These are phyloP conservation scores for Paramecium sexaurelia DNA, from an alignment of 73 alveolate species.

Conservation along the genomic window DNA sequence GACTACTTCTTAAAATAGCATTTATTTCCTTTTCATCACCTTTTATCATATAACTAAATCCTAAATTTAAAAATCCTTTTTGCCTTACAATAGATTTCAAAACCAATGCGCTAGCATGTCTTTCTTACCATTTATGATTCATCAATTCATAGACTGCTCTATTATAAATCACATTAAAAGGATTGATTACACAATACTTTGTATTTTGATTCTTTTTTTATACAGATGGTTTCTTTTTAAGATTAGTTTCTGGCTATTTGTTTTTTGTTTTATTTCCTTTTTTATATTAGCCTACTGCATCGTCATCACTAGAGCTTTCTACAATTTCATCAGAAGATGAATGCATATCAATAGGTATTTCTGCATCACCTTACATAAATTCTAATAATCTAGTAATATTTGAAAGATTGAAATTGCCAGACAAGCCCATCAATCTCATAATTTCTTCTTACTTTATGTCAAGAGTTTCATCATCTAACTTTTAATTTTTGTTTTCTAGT, in stretches of 20 bases:
- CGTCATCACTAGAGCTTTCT: constrained; percentile 38
- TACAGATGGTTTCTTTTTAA: neutral
- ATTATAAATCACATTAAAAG: constrained; percentile 47
- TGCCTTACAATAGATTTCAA: constrained; percentile 38
- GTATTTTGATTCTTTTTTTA: neutral
- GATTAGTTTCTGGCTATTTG: neutral
- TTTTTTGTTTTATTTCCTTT: neutral
- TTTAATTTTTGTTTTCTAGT: neutral
- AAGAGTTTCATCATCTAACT: neutral
- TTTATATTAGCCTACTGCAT: constrained; percentile 11
- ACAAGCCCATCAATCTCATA: neutral
- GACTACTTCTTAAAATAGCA: neutral
- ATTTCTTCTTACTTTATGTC: constrained; percentile 2
- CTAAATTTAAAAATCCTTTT: constrained; percentile 20
- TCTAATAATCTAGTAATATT: neutral
- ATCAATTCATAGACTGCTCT: constrained; percentile 48
- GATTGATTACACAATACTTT: constrained; percentile 39
- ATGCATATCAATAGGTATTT: neutral
- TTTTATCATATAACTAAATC: constrained; percentile 11
- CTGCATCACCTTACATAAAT: neutral
- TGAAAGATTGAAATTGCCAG: neutral
- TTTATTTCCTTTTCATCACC: constrained; percentile 21
- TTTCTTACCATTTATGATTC: constrained; percentile 56
- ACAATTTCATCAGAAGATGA: neutral
- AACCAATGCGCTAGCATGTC: constrained; percentile 35